Conservation (phyloP, 768 basidiomycete species). For the Phlegmacium glaucopus region DNA sequence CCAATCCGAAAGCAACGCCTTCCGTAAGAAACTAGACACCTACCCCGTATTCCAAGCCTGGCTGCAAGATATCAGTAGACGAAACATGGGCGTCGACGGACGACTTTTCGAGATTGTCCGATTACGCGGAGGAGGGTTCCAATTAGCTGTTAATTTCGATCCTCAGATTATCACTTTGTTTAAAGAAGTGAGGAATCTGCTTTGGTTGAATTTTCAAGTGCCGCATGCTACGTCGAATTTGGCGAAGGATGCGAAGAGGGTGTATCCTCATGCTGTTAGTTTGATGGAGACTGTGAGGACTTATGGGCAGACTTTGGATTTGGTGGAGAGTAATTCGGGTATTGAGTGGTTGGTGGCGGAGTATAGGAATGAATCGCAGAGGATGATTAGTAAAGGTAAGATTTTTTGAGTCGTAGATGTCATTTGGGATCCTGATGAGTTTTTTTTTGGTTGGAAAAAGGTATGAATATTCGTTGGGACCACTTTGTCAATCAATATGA, state of each 20-base stretch:
- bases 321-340: constrained; percentile 86
- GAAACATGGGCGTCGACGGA: constrained; percentile 90
- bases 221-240: constrained; percentile 93
- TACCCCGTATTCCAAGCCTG: constrained; percentile 94
- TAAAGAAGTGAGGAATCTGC: constrained; percentile 94
- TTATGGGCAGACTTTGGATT: constrained; percentile 91
- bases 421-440: background rate
- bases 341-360: constrained; percentile 95
- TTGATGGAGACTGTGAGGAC: constrained; percentile 99
- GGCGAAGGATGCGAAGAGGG: constrained; percentile 98
- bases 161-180: constrained; percentile 97
- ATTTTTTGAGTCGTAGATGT: constrained; percentile 1
- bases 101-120: constrained; percentile 87
- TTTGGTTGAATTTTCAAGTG: constrained; percentile 95
- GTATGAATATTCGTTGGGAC: constrained; percentile 97
- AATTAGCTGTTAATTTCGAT: constrained; percentile 96
- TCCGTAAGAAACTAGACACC: constrained; percentile 95
- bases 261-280: constrained; percentile 97
- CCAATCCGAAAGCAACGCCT: constrained; percentile 85
- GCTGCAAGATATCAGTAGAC: constrained; percentile 91
- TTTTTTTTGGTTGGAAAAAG: constrained; percentile 38
- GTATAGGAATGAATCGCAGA: constrained; percentile 88
- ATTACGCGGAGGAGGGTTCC: constrained; percentile 56
- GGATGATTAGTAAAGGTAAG: constrained; percentile 88
- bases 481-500: constrained; percentile 95